Evolutionary conservation across 73 alveolate genomes (phyloP), one percentile per base, ranked within the genome.

Genomic region (Stentor coeruleus): DNA sequence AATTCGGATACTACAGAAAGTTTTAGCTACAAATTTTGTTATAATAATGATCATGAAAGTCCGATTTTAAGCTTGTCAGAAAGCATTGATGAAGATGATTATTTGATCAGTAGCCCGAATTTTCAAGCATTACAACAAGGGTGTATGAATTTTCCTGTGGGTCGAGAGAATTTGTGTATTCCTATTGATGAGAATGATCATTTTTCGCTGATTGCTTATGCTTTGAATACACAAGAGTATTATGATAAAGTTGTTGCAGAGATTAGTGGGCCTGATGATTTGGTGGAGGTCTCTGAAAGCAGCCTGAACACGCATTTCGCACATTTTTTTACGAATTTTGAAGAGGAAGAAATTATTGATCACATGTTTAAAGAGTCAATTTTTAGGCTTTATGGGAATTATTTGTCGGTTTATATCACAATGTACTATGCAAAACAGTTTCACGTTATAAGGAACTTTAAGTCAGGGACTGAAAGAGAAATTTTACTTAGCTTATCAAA

Each of bases 231-330:
- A 20, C n/a, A 20, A 20, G 40, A 66, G 79, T 66, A 66, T 33
- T 66, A 66, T 40, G 40, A 66, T 11, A 31, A 66, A 33, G 79
- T 66, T 26, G 79, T 66, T 26, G n/a, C 79, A 28, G 26, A 37
- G 33, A 66, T 66, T 26, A 66, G 20, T 20, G 79, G 40, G n/a
- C 79, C n/a, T 28, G 37, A 66, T 33, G 79, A 66, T 84, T 60
- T 42, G 57, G 81, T 26, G 91, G 90, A 37, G 90, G 88, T 26
- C 77, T 77, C 36, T 20, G 66, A 49, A 20, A 11, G 28, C 6
- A 20, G 66, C 58, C 88, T 2, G 33, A 66, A 33, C 33, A 26
- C 11, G 1, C 79, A 66, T 33, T 66, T 66, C 33, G 14, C 79
- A 33, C 37, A 20, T 31, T 31, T 28, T 66, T 20, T 31, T 33